Base-by-base conservation (phyloP, 495 filamentous ascomycete species). In the Penicillium arizonense region DNA sequence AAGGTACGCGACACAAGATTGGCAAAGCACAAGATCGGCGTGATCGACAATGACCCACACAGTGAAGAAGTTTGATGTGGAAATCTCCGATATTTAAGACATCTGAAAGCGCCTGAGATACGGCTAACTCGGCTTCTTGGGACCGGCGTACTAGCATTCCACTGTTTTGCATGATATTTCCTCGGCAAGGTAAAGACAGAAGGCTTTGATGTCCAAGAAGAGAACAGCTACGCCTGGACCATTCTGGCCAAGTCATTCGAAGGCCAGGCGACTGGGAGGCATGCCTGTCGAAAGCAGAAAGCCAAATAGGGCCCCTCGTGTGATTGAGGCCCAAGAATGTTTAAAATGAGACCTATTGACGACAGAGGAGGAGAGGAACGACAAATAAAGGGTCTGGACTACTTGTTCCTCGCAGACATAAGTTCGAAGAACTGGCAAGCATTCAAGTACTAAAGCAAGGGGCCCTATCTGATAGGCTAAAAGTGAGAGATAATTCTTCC, bases 41-140 rank as follows among this genome's bases (percentile, higher is more conserved):
- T 18, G 56, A 48, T 58, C 52, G 46, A 56, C 58, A 40, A 35
- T 43, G 50, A 54, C 46, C 47, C 48, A 32, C 58, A 41, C 33
- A 24, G 41, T 14, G 33, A 26, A 12, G 28, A 28, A n/a, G 36
- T 20, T 26, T 23, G n/a, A 7, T 35, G 28, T 34, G 18, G 12
- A 40, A 42, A 18, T 26, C 4, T 4, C 9, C 9, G 30, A 42
- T 8, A 33, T 50, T 42, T 50, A 50, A 24, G 21, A 30, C n/a
- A 50, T 23, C 13, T 10, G 18, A 42, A 30, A 20, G 23, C 11
- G 3, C 5, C 3, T 4, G 18, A 43, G 6, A 5, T 9, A 26
- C 38, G 48, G 48, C 3, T 43, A 50, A 16, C 8, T 26, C 39
- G 39, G 38, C 48, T 40, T 14, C 18, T 18, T 43, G 5, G 7